Conservation (phyloP, 345 rosid species). For the Syzygium aromaticum region DNA sequence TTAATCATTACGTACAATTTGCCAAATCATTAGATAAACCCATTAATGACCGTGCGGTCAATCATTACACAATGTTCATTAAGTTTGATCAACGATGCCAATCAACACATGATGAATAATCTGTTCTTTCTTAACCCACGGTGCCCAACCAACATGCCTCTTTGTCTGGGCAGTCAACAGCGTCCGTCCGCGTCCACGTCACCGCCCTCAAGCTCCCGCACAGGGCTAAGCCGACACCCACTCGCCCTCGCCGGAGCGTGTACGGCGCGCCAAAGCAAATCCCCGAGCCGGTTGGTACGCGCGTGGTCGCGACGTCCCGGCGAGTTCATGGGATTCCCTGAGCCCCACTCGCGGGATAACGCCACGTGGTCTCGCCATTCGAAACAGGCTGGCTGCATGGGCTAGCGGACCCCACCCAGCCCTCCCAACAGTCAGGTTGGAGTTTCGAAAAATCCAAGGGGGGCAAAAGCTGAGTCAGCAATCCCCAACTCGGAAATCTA, state of each 20-base stretch:
- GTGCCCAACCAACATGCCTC: constrained; percentile 6
- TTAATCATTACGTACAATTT: not conserved
- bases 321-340: not conserved
- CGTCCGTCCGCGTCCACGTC: not conserved
- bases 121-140: not conserved
- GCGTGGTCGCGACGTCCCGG: not conserved
- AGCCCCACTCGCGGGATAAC: not conserved
- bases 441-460: not conserved
- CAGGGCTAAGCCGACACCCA: not conserved
- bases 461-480: not conserved
- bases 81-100: not conserved
- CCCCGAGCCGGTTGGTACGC: not conserved
- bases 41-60: not conserved
- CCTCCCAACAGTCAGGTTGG: not conserved
- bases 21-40: not conserved
- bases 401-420: not conserved
- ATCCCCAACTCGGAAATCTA: not conserved
- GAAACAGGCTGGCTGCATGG: not conserved
- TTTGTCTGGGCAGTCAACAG: constrained; percentile 6
- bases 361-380: not conserved
- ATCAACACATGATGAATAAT: not conserved
- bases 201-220: not conserved
- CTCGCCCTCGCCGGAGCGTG: not conserved
- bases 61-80: not conserved
- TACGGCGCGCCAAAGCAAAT: no score